Base-by-base conservation (phyloP, 2,329 filamentous ascomycete genomes). In the Aureobasidium namibiae region DNA sequence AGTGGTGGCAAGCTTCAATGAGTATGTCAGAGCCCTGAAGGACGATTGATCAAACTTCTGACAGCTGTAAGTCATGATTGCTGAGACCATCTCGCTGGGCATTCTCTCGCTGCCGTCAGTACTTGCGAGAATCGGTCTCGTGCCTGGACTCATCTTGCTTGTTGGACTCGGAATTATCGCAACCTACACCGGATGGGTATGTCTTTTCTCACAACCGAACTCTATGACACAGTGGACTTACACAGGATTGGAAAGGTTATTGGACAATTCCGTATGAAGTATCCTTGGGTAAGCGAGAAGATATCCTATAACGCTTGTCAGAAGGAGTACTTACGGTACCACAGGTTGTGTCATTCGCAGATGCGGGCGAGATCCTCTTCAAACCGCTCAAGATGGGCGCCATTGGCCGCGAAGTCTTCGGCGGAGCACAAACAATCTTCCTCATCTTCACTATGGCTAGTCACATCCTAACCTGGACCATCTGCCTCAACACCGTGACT, bases 401-500 rank as follows among this genome's bases (percentile, higher is more conserved):
- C 9, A 74, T 82, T 41, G 86, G 85, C 1, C 80, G 84, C 63
- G 85, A 89, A 68, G 62, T 89, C 23, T 74, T 89, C 59, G 85
- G 84, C 21, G 73, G 75, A 63, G 85, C 81, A 62, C 85, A 87
- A 65, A 74, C 81, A 9, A 72, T 89, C 29, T 85, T 89, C 70
- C 74, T 89, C 36, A 74, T 86, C 57, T 88, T 90, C 72, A 80
- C 86, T 63, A 85, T 86, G 71, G 84, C 81, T 39, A 86, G 84
- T 21, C 87, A 90, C 72, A 76, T 87, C 41, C 73, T 89, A 61
- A 88, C 85, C 0, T 88, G 87, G 63, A 81, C 80, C n/a, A 87
- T 90, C 66, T 86, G 86, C 59, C 80, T 89, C 70, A 84, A 84
- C 66, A 83, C 79, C 54, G 75, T 90, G 57, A 85, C 83, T 3